A percentile compares a stretch with the other conserved stretches of the same genome.
These are phyloP conservation scores for Hemileccinum rubropunctum DNA, from an alignment of 768 basidiomycete species.

Conservation along the genomic window DNA sequence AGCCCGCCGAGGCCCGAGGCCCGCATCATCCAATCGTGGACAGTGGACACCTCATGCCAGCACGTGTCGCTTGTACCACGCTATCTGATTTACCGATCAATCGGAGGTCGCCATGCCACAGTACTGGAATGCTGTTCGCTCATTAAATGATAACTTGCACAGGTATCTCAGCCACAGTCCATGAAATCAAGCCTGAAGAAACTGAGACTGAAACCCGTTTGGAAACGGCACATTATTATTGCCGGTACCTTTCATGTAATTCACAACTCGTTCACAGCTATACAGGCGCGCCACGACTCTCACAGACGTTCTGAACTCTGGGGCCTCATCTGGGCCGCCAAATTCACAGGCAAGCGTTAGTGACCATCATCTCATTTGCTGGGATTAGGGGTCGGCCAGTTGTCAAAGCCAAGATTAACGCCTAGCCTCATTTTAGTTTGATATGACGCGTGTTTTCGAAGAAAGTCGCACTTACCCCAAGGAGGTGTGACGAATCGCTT, in stretches of 20 bases:
- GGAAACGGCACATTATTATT: neutral
- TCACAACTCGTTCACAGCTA: neutral
- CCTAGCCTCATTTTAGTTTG: slow-evolving; percentile 35
- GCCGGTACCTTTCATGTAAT: neutral
- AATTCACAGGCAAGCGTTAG: neutral
- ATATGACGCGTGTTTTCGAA: slow-evolving; percentile 2
- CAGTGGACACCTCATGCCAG: neutral
- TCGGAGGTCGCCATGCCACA: no score
- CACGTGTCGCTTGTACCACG: neutral
- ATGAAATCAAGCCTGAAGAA: neutral
- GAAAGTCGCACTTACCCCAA: slow-evolving; percentile 53
- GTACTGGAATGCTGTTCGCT: neutral
- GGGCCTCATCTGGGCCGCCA: neutral
- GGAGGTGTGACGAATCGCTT: slow-evolving; percentile 64
- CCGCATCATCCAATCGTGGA: neutral
- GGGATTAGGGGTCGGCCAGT: slow-evolving; percentile 42
- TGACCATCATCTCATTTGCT: slow-evolving; percentile 2
- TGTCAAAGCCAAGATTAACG: slow-evolving; percentile 67
- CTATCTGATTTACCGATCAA: neutral
- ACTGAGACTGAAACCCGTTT: neutral
- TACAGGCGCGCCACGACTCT: neutral
- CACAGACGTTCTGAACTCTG: slow-evolving; percentile 1
- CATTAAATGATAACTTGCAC: neutral
- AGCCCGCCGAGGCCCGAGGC: neutral
- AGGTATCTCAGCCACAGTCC: neutral